phyloP scores from a whole-genome alignment of 2,329 filamentous ascomycete genomes.

The Penicillium decumbens region DNA sequence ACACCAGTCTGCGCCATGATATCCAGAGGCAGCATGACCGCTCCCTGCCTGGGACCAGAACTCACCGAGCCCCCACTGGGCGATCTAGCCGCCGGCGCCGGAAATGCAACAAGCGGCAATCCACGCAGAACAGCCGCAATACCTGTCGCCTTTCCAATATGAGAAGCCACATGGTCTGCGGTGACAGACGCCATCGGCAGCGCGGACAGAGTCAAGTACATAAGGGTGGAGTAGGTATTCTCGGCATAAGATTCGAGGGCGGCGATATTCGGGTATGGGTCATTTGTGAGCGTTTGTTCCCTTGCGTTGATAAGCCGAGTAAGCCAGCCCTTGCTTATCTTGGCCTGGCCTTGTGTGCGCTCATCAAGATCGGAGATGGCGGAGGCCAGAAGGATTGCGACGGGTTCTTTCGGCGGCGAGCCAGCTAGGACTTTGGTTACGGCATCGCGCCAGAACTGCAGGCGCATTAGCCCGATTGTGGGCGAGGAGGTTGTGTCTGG shows the following conservation, averaged over 20 bases:
- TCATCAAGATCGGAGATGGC: constrained; percentile 58
- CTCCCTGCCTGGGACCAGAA: constrained; percentile 49
- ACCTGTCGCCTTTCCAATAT: constrained; percentile 89
- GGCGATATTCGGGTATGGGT: constrained; percentile 69
- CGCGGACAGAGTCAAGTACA: constrained; percentile 79
- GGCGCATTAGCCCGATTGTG: constrained; percentile 80
- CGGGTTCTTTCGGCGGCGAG: constrained; percentile 79
- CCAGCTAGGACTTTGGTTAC: constrained; percentile 72
- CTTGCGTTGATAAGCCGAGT: constrained; percentile 73
- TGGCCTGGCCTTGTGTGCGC: constrained; percentile 45
- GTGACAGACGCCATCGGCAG: constrained; percentile 76
- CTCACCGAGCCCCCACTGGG: constrained; percentile 46
- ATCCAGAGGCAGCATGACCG: constrained; percentile 78
- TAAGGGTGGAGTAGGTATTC: constrained; percentile 86
- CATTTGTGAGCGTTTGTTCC: constrained; percentile 76
- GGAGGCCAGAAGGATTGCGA: constrained; percentile 75
- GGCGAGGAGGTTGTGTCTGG: constrained; percentile 84
- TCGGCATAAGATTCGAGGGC: constrained; percentile 85
- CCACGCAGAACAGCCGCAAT: constrained; percentile 84
- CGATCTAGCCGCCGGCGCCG: constrained; percentile 56
- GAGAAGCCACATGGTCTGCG: constrained; percentile 86
- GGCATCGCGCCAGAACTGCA: constrained; percentile 92
- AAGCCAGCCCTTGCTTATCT: constrained; percentile 66
- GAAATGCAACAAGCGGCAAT: constrained; percentile 80
- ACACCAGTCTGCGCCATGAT: constrained; percentile 78